A percentile compares a stretch with the other conserved stretches of the same genome.
These are phyloP conservation scores for Pisolithus albus DNA, from an alignment of 768 basidiomycete species.

Conservation along the genomic window DNA sequence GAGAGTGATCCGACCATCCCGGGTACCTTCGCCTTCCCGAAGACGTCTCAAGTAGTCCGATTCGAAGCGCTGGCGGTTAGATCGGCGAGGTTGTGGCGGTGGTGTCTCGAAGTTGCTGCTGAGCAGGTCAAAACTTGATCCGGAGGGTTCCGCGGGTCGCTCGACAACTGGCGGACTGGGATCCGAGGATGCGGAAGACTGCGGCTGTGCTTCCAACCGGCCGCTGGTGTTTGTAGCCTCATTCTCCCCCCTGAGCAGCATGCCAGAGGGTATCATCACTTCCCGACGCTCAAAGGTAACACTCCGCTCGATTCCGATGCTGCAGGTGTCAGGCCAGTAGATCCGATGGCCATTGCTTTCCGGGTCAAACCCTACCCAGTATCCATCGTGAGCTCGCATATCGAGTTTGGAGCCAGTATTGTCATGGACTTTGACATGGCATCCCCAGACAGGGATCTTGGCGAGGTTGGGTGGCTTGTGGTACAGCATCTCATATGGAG, in stretches of 20 bases:
- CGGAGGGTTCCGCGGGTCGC: too few species aligned
- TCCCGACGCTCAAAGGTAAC: conserved; percentile 1
- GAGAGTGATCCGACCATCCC: not conserved
- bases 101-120: not conserved
- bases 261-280: not conserved
- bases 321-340: not conserved
- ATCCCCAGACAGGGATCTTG: not conserved
- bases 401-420: not conserved
- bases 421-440: not conserved
- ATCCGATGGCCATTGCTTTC: not conserved
- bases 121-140: not conserved
- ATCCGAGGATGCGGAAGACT: too few species aligned
- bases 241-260: not conserved
- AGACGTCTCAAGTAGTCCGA: not conserved
- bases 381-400: not conserved
- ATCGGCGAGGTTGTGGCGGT: not conserved
- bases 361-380: not conserved
- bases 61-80: not conserved
- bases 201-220: too few species aligned
- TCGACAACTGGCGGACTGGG: too few species aligned
- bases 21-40: not conserved
- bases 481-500: conserved; percentile 2
- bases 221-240: too few species aligned
- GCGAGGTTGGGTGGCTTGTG: not conserved
- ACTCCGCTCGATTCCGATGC: conserved; percentile 5